Evolutionary conservation across 2,329 filamentous ascomycete species (phyloP), one percentile per base, ranked within the genome.

Genomic region (Beauveria brongniartii): DNA sequence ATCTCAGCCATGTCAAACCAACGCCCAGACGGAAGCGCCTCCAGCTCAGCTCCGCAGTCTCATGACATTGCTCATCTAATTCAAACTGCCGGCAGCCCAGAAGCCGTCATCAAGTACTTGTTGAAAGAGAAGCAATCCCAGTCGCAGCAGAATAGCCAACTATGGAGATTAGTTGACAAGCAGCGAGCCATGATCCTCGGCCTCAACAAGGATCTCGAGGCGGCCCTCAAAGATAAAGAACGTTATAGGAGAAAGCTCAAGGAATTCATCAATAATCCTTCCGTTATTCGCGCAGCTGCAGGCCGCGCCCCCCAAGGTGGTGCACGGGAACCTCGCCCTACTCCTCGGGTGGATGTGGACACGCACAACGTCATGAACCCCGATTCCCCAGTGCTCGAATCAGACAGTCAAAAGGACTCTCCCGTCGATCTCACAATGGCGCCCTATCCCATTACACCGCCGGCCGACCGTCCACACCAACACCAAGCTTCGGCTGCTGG

Each of bases 101-200:
- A 99, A 71, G 90, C 90, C 6, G 89, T 95, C 5, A 91, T 99
- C 63, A 84, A 91, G 67, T 91, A 94, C 68, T 78, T 99, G 55
- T 77, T 97, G 65, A 95, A 90, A 71, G 94, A 99, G 71, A 97
- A 97, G 73, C 86, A 93, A 64, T 89, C 91, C 54, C 89, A 92
- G 59, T 85, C 90, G 5, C 88, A 91, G 66, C 94, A 97, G 70
- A 97, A 97, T 71, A 81, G 87, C 20, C 93, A 99, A 72, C 77
- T 99, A 68, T 99, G 94, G 94, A 88, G 92, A 55, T 77, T 99
- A 52, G 92, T 99, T 55, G 93, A 97, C 73, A 97, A 99, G 77
- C 94, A 99, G 74, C 83, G 93, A 64, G 86, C 91, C 18, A 92
- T 99, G 86, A 92, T 99, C 59, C 75, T 96, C 22, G 93, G 92